Evolutionary conservation across 2,329 filamentous ascomycete genomes (phyloP).

Genomic region (Dothidotthia symphoricarpi): DNA sequence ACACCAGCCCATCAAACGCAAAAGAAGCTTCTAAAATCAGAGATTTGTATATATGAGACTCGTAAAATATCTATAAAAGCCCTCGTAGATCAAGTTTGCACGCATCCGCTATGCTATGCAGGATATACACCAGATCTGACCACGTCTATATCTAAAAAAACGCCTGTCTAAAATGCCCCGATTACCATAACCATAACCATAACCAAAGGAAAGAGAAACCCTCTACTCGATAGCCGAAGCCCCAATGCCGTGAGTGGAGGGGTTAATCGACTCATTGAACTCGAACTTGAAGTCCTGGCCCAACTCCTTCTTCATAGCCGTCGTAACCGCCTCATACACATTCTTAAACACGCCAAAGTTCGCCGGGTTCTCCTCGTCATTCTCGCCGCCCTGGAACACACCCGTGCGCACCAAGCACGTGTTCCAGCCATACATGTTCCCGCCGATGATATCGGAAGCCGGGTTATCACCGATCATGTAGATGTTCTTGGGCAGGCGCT

Average conservation of each 20-base stretch:
- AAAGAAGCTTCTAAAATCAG: too few relatives aligned
- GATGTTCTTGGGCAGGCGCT: constrained; percentile 65
- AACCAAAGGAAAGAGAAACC: too few relatives aligned
- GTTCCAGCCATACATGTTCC: constrained; percentile 82
- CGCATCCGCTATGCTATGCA: constrained; percentile 12
- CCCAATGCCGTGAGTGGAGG: constrained; percentile 56
- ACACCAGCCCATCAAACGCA: too few relatives aligned
- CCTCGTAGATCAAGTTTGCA: constrained; percentile 14
- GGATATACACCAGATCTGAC: constrained; percentile 13
- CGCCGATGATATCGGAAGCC: constrained; percentile 70
- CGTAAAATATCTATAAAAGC: too few relatives aligned
- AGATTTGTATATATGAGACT: too few relatives aligned
- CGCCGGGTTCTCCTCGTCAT: constrained; percentile 74
- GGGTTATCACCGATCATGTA: constrained; percentile 79
- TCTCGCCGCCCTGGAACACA: constrained; percentile 74
- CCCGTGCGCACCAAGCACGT: constrained; percentile 75
- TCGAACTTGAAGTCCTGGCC: constrained; percentile 72
- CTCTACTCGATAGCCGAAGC: constrained; percentile 58
- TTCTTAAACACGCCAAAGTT: constrained; percentile 74
- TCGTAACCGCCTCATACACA: constrained; percentile 68
- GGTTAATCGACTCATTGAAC: constrained; percentile 71
- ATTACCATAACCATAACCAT: too few relatives aligned
- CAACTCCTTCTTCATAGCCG: constrained; percentile 66
- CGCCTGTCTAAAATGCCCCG: constrained; percentile 8
- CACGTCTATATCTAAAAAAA: neutral